These are phyloP conservation scores for Haplosporangium gracile DNA, from an alignment of 192 early-diverging fungal genomes.

Conservation along the genomic window DNA sequence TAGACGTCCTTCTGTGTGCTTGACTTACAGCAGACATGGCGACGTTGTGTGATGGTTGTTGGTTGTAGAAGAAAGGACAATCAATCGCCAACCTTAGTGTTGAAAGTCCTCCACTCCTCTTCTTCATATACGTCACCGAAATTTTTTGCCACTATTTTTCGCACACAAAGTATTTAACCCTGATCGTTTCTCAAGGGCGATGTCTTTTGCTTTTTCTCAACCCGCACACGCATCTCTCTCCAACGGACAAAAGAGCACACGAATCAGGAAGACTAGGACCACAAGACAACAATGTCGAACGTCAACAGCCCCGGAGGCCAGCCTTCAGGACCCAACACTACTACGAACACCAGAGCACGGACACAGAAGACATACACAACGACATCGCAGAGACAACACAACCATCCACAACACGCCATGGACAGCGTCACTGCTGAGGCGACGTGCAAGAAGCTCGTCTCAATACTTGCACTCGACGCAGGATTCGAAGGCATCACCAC, in stretches of 20 bases:
- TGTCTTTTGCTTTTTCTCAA: too few species aligned
- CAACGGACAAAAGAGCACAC: not conserved
- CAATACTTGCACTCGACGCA: slow-evolving; percentile 58
- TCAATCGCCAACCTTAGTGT: not conserved
- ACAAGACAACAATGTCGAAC: slow-evolving; percentile 34
- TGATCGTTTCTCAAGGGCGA: too few species aligned
- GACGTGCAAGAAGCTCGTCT: slow-evolving; percentile 53
- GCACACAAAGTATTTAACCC: too few species aligned
- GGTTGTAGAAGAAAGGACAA: slow-evolving; percentile 3
- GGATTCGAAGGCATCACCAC: slow-evolving; percentile 59
- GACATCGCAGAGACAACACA: not conserved
- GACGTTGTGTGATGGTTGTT: not conserved
- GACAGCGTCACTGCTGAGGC: slow-evolving; percentile 39
- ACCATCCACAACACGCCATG: slow-evolving; percentile 17
- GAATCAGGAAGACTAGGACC: not conserved
- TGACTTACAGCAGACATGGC: slow-evolving; percentile 39
- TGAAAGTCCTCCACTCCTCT: too few species aligned
- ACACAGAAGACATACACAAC: not conserved
- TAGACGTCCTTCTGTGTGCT: not conserved
- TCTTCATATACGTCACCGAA: not conserved
- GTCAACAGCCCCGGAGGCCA: slow-evolving; percentile 15
- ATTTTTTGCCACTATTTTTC: not conserved
- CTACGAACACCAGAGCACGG: not conserved
- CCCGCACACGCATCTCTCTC: too few species aligned
- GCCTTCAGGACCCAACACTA: not conserved